Conservation (phyloP, 345 rosid species). For the Eutrema heterophyllum region DNA sequence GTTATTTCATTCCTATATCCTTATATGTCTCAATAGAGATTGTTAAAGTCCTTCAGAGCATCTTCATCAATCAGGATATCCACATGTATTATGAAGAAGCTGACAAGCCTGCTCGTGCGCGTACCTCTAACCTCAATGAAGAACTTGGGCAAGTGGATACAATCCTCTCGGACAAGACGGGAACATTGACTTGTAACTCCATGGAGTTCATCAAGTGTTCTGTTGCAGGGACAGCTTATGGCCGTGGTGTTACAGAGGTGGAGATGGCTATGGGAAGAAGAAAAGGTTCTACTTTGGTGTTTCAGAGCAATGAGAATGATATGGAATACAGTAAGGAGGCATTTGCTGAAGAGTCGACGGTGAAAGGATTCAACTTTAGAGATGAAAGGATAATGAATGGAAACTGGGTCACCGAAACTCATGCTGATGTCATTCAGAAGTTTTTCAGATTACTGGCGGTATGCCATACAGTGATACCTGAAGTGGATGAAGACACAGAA, state of each 20-base stretch:
- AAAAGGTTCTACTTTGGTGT: slow-evolving; percentile 40
- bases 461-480: slow-evolving; percentile 93
- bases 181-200: slow-evolving; percentile 89
- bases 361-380: slow-evolving; percentile 83
- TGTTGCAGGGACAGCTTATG: slow-evolving; percentile 81
- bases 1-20: slow-evolving; percentile 81
- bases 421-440: slow-evolving; percentile 52
- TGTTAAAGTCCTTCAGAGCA: slow-evolving; percentile 80
- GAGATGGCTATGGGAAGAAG: slow-evolving; percentile 66
- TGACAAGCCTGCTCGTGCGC: slow-evolving; percentile 83
- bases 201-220: slow-evolving; percentile 98
- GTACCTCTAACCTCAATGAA: slow-evolving; percentile 87
- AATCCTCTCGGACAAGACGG: slow-evolving; percentile 91
- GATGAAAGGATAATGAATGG: slow-evolving; percentile 82
- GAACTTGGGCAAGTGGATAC: slow-evolving; percentile 93
- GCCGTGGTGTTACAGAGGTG: slow-evolving; percentile 79
- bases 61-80: slow-evolving; percentile 79
- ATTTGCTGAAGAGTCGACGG: slow-evolving; percentile 18
- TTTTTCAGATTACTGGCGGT: slow-evolving; percentile 72
- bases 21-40: slow-evolving; percentile 83
- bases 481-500: slow-evolving; percentile 66
- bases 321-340: slow-evolving; percentile 22
- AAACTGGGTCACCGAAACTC: slow-evolving; percentile 69
- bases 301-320: slow-evolving; percentile 19
- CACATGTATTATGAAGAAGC: slow-evolving; percentile 77